phyloP scores from a whole-genome alignment of 129 eudicot genomes.

The Chrysanthemum makinoi region DNA sequence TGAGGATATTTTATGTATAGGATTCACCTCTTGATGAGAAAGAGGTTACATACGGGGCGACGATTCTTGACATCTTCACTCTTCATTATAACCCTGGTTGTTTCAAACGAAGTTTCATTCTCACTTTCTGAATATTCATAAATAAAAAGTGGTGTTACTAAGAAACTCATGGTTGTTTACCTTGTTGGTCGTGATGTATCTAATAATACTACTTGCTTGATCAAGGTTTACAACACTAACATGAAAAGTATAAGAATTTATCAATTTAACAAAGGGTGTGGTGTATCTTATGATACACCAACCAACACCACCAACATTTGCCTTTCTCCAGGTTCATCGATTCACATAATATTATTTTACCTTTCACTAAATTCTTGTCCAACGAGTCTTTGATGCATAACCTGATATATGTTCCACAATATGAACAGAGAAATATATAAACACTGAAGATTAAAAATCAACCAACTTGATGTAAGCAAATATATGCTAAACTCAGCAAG shows the following conservation, averaged over 20 bases:
- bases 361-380: slow-evolving; percentile 40
- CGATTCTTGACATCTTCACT: slow-evolving; percentile 19
- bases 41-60: slow-evolving; percentile 18
- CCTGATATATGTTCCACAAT: not conserved
- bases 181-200: slow-evolving; percentile 24
- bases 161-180: slow-evolving; percentile 1
- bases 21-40: slow-evolving; percentile 32
- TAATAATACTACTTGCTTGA: not conserved
- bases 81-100: slow-evolving; percentile 25
- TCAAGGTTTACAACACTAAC: slow-evolving; percentile 8
- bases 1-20: slow-evolving; percentile 18
- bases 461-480: not conserved
- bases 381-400: slow-evolving; percentile 23
- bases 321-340: not conserved
- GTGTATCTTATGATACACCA: slow-evolving; percentile 39
- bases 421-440: no score
- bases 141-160: not conserved
- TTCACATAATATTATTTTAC: slow-evolving; percentile 51
- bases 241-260: slow-evolving; percentile 14
- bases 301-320: slow-evolving; percentile 30
- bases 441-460: not conserved
- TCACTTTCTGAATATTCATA: not conserved
- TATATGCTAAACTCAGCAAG: not conserved
- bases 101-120: not conserved
- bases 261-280: not conserved